A percentile compares a stretch with the other conserved stretches of the same genome.
These are phyloP conservation scores for Purshia tridentata DNA, from an alignment of 306 rosid species.

Conservation along the genomic window DNA sequence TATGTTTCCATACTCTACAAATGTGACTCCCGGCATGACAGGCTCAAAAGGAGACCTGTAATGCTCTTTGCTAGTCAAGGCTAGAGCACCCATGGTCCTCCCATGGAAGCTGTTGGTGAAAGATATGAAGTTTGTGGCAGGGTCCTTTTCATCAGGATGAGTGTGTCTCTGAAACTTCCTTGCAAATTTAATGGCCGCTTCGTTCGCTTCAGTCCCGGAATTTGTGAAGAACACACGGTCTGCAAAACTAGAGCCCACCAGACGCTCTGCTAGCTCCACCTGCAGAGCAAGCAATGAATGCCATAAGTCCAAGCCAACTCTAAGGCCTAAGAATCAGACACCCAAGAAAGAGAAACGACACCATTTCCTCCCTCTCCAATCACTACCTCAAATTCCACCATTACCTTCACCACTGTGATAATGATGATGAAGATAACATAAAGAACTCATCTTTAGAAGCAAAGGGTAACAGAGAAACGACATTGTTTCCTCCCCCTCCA, in stretches of 20 bases:
- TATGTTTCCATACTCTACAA: conserved; percentile 77
- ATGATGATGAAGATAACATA: background rate
- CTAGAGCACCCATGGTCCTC: conserved; percentile 91
- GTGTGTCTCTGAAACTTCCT: conserved; percentile 75
- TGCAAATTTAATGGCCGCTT: conserved; percentile 90
- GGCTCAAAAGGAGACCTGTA: conserved; percentile 91
- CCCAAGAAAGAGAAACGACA: too few relatives aligned
- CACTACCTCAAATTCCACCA: background rate
- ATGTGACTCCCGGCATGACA: conserved; percentile 92
- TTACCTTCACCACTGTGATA: too few relatives aligned
- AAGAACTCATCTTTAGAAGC: background rate
- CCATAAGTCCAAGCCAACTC: background rate
- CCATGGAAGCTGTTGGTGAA: conserved; percentile 89
- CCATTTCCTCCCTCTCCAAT: background rate
- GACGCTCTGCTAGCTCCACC: conserved; percentile 79
- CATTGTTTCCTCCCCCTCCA: too few relatives aligned
- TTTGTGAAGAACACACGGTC: conserved; percentile 83
- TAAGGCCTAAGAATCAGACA: background rate
- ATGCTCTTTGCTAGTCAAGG: conserved; percentile 90
- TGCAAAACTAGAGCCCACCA: conserved; percentile 73
- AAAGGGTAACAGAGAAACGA: too few relatives aligned
- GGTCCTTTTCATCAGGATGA: conserved; percentile 44
- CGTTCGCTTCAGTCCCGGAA: conserved; percentile 96
- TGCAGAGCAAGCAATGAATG: conserved; percentile 32
- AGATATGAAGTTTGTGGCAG: conserved; percentile 69